phyloP scores from a whole-genome alignment of 2,329 filamentous ascomycete genomes.

The Pseudogymnoascus sp. region DNA sequence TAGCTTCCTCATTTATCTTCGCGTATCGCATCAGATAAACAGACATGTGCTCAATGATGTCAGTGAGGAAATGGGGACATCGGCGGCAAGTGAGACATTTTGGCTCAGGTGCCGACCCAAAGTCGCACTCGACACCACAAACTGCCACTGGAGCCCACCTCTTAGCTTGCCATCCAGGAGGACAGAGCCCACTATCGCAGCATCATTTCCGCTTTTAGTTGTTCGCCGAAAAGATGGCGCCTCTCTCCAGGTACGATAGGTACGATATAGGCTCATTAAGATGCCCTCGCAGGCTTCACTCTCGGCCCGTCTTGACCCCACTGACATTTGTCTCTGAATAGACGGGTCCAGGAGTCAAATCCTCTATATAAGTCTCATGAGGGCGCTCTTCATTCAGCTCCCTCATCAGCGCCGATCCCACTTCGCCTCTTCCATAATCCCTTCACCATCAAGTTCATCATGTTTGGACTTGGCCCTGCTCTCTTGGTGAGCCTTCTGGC shows the following conservation, averaged over 20 bases:
- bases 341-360: neutral
- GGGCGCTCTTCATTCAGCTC: slow-evolving; percentile 11
- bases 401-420: slow-evolving; percentile 17
- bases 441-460: slow-evolving; percentile 30
- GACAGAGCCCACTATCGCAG: neutral
- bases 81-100: neutral
- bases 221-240: neutral
- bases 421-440: slow-evolving; percentile 11
- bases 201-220: neutral
- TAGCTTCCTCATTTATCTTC: neutral
- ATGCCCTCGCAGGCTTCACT: neutral
- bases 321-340: slow-evolving; percentile 4
- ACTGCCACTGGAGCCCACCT: neutral
- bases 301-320: slow-evolving; percentile 4
- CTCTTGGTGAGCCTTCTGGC: slow-evolving; percentile 43
- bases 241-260: neutral
- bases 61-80: neutral
- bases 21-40: neutral
- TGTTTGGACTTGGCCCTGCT: slow-evolving; percentile 42
- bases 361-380: neutral
- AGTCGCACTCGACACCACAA: neutral
- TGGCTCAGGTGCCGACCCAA: slow-evolving; percentile 1
- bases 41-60: slow-evolving; percentile 1
- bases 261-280: neutral
- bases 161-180: neutral